Percentiles rank a stretch among this genome's conserved stretches.
Evolutionary conservation across 768 basidiomycete genomes (phyloP).

Genomic region (Auricularia sp.): DNA sequence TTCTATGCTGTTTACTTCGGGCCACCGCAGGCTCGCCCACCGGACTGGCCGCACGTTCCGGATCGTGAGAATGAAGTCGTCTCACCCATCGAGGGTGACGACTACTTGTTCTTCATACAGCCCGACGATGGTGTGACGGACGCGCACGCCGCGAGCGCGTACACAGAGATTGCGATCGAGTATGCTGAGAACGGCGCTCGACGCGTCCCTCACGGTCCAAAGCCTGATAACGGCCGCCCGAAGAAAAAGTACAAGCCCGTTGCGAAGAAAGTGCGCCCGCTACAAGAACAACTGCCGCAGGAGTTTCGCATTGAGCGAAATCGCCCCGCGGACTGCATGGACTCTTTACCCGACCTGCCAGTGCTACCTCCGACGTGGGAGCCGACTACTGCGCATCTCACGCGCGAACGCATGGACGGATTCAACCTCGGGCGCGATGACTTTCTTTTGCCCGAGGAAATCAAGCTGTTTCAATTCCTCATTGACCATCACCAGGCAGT

Average conservation of each 20-base stretch:
- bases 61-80: background rate
- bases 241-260: slow-evolving; percentile 15
- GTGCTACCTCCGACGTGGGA: slow-evolving; percentile 7
- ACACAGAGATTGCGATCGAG: background rate
- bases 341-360: slow-evolving; percentile 6
- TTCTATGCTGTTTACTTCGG: background rate
- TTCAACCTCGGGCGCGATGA: slow-evolving; percentile 9
- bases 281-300: slow-evolving; percentile 13
- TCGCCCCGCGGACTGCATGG: slow-evolving; percentile 11
- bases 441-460: slow-evolving; percentile 27
- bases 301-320: slow-evolving; percentile 13
- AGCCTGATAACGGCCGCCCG: too few species aligned
- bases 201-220: too few species aligned
- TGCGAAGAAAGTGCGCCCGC: slow-evolving; percentile 11
- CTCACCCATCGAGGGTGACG: background rate
- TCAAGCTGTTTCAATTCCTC: slow-evolving; percentile 11
- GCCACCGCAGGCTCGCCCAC: background rate
- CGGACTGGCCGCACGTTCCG: background rate
- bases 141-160: background rate
- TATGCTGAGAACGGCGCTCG: background rate
- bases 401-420: slow-evolving; percentile 10
- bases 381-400: slow-evolving; percentile 9
- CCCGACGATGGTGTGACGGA: background rate
- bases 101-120: background rate
- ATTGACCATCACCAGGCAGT: slow-evolving; percentile 10